phyloP scores from a whole-genome alignment of 2,329 filamentous ascomycete species.

The Fusarium sp. region DNA sequence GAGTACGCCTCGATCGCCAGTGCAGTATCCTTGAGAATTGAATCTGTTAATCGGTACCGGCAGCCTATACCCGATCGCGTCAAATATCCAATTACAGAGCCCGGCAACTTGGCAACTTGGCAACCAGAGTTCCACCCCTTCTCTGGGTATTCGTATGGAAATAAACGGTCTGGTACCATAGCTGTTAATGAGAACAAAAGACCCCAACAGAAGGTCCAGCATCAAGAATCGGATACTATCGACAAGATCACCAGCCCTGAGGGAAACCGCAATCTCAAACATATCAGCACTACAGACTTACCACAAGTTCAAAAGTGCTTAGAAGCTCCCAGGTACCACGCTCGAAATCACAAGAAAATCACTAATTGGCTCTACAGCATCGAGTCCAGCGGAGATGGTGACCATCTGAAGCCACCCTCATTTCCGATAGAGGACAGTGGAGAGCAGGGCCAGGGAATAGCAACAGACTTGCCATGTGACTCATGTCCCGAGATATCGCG shows the following conservation, averaged over 20 bases:
- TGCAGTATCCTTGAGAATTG: slow-evolving; percentile 34
- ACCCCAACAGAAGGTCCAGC: not conserved
- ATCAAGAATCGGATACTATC: not conserved
- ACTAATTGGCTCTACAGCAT: slow-evolving; percentile 9
- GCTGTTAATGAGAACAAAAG: not conserved
- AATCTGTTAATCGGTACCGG: slow-evolving; percentile 7
- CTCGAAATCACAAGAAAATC: not conserved
- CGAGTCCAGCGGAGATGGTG: not conserved
- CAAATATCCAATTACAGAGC: not conserved
- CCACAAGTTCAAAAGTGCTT: not conserved
- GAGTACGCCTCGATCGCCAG: slow-evolving; percentile 32
- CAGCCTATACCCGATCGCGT: slow-evolving; percentile 9
- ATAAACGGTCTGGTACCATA: slow-evolving; percentile 15
- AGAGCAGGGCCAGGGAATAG: not conserved
- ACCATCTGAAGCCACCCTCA: not conserved
- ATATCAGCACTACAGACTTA: not conserved
- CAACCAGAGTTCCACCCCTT: slow-evolving; percentile 26
- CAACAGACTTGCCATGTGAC: not conserved
- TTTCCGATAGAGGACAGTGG: not conserved
- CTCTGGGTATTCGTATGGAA: slow-evolving; percentile 21
- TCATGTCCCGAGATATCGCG: not conserved
- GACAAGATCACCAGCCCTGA: not conserved
- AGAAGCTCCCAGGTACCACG: not conserved
- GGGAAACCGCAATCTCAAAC: not conserved
- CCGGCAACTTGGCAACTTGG: not conserved